Conservation (phyloP, 2,329 filamentous ascomycete species). For the Aspergillus sp. region DNA sequence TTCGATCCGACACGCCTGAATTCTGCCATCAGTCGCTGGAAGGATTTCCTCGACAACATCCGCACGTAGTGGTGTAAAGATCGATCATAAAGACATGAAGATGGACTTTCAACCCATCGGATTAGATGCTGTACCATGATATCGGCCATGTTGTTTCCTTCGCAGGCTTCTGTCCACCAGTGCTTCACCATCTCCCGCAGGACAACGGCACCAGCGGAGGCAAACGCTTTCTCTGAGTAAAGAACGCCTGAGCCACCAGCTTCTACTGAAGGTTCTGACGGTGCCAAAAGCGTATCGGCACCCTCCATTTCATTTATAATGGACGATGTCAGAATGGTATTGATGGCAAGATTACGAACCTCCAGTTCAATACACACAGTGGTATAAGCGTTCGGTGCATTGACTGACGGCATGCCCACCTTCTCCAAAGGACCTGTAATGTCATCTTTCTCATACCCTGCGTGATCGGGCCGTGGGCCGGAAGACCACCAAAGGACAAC, state of each 20-base stretch:
- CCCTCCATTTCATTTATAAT: slow-evolving; percentile 96
- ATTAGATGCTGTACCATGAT: slow-evolving; percentile 96
- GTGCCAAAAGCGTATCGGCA: slow-evolving; percentile 79
- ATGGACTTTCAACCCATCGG: slow-evolving; percentile 91
- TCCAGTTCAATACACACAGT: slow-evolving; percentile 96
- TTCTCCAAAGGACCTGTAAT: slow-evolving; percentile 76
- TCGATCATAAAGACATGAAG: slow-evolving; percentile 91
- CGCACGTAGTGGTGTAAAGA: slow-evolving; percentile 96
- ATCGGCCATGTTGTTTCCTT: slow-evolving; percentile 89
- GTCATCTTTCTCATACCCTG: slow-evolving; percentile 91
- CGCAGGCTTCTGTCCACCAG: slow-evolving; percentile 95
- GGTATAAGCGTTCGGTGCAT: slow-evolving; percentile 88
- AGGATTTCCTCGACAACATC: slow-evolving; percentile 96
- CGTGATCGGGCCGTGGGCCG: slow-evolving; percentile 83
- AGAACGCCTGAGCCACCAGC: slow-evolving; percentile 63
- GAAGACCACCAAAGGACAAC: slow-evolving; percentile 97
- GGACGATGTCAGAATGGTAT: slow-evolving; percentile 93
- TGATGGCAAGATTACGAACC: slow-evolving; percentile 91
- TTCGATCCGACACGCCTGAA: slow-evolving; percentile 93
- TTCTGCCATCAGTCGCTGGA: slow-evolving; percentile 94
- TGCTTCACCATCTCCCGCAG: slow-evolving; percentile 97
- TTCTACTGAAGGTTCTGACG: slow-evolving; percentile 60
- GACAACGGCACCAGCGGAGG: slow-evolving; percentile 84
- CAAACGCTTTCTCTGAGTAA: slow-evolving; percentile 84
- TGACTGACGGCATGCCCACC: slow-evolving; percentile 87